A percentile compares a stretch with the other conserved stretches of the same genome.
Conservation (phyloP, 768 basidiomycete genomes). For the Collybia nuda region DNA sequence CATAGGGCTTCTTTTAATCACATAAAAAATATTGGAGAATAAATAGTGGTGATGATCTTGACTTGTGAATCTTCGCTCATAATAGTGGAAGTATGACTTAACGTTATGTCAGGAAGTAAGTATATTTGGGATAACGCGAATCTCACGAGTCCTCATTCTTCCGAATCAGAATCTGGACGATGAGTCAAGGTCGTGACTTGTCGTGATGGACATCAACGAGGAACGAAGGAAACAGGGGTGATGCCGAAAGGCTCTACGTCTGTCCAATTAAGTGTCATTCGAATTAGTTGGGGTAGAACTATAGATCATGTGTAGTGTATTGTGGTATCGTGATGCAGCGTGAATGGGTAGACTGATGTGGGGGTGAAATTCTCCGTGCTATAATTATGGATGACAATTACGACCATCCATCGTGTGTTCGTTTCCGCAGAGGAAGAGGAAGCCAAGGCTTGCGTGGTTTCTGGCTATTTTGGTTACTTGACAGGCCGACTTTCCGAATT, state of each 20-base stretch:
- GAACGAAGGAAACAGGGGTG: not conserved
- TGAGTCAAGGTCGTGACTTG: too few relatives aligned
- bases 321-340: not conserved
- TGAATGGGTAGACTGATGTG: not conserved
- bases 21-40: too few relatives aligned
- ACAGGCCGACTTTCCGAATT: conserved; percentile 48
- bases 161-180: too few relatives aligned
- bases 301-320: too few relatives aligned
- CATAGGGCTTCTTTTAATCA: too few relatives aligned
- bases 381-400: conserved; percentile 14
- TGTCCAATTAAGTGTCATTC: not conserved
- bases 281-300: not conserved
- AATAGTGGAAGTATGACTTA: too few relatives aligned
- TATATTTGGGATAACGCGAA: too few relatives aligned
- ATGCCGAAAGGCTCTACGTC: not conserved
- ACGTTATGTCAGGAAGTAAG: too few relatives aligned
- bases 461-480: conserved; percentile 29
- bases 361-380: conserved; percentile 5
- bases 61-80: too few relatives aligned
- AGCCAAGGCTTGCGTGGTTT: conserved; percentile 36
- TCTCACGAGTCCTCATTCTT: too few relatives aligned
- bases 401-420: conserved; percentile 41
- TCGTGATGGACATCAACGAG: not conserved
- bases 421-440: conserved; percentile 44
- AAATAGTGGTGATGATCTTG: too few relatives aligned